Evolutionary conservation across 345 rosid species (phyloP).

Genomic region (Microthlaspi erraticum): DNA sequence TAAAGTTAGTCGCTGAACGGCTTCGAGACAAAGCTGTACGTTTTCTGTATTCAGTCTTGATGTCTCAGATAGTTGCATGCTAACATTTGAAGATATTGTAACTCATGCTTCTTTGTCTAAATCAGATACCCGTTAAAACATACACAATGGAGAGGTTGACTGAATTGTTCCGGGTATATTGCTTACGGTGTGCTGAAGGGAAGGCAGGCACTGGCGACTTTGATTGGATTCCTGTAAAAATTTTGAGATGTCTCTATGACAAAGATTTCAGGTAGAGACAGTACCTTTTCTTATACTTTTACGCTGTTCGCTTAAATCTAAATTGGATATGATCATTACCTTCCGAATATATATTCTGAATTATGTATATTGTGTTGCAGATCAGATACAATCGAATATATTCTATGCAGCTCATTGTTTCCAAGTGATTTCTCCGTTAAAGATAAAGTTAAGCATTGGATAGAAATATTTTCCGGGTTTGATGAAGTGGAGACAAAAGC

Average conservation of each 20-base stretch:
- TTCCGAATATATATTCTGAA: slow-evolving; percentile 1
- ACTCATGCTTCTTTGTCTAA: slow-evolving; percentile 30
- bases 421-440: slow-evolving; percentile 64
- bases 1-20: slow-evolving; percentile 85
- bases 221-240: slow-evolving; percentile 98
- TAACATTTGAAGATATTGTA: slow-evolving; percentile 26
- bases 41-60: slow-evolving; percentile 35
- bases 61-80: slow-evolving; percentile 28
- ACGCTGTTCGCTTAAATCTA: background rate
- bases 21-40: slow-evolving; percentile 97
- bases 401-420: slow-evolving; percentile 70
- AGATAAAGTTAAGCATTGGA: slow-evolving; percentile 77
- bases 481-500: slow-evolving; percentile 91
- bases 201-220: slow-evolving; percentile 54
- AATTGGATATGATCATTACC: slow-evolving; percentile 8
- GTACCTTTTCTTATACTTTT: slow-evolving; percentile 12
- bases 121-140: slow-evolving; percentile 83
- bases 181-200: slow-evolving; percentile 56
- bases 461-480: slow-evolving; percentile 74
- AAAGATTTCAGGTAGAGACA: slow-evolving; percentile 85
- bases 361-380: slow-evolving; percentile 57
- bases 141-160: slow-evolving; percentile 89
- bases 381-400: slow-evolving; percentile 82
- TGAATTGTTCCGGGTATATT: slow-evolving; percentile 73
- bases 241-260: slow-evolving; percentile 92